A percentile compares a stretch with the other conserved stretches of the same genome.
Conservation (phyloP, 208 protist genomes). For the Leishmania gerbilli region DNA sequence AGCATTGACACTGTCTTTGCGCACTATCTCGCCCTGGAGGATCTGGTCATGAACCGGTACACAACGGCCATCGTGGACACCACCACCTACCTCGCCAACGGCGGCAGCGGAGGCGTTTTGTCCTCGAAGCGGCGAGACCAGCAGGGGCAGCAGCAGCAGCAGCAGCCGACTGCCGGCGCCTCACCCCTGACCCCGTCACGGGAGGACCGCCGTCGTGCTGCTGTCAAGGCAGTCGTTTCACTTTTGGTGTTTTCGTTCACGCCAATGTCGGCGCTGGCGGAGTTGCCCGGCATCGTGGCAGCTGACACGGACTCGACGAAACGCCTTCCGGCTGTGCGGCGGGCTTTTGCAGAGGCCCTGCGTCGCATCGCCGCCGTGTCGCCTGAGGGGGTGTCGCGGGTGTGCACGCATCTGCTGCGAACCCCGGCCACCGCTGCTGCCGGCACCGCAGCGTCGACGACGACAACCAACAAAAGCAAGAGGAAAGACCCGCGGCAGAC, state of each 20-base stretch:
- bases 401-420: conserved; percentile 20
- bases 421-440: neutral
- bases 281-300: neutral
- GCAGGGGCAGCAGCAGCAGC: neutral
- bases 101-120: conserved; percentile 4
- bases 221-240: conserved; percentile 34
- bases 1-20: conserved; percentile 25
- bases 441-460: neutral
- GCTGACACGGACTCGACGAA: conserved; percentile 10
- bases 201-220: conserved; percentile 27
- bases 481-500: neutral
- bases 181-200: conserved; percentile 18
- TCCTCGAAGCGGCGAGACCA: neutral
- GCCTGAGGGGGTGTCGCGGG: conserved; percentile 19
- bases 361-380: conserved; percentile 8
- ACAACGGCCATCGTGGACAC: conserved; percentile 25
- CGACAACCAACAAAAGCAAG: conserved; percentile 3
- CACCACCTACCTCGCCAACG: conserved; percentile 29
- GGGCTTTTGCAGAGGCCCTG: conserved; percentile 8
- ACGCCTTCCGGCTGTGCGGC: conserved; percentile 21
- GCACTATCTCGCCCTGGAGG: conserved; percentile 29
- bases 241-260: conserved; percentile 31
- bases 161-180: neutral
- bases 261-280: conserved; percentile 6
- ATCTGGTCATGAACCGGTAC: conserved; percentile 31